phyloP scores from a whole-genome alignment of 495 filamentous ascomycete genomes.

The Podospora pseudopauciseta region DNA sequence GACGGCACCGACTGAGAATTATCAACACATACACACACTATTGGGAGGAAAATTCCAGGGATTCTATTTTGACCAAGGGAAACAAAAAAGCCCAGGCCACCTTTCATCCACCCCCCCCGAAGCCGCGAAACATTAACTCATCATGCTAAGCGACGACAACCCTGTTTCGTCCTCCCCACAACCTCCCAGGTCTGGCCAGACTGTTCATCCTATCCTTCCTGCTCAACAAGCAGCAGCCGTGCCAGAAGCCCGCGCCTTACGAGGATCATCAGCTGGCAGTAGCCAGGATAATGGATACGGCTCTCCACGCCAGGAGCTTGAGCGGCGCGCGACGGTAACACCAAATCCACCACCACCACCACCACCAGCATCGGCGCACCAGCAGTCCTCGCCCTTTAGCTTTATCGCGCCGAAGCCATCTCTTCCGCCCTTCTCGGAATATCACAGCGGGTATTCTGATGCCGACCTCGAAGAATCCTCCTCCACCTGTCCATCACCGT shows the following conservation, averaged over 20 bases:
- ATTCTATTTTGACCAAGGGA: background rate
- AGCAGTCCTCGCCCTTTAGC: slow-evolving; percentile 15
- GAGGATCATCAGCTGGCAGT: slow-evolving; percentile 20
- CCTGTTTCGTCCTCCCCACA: slow-evolving; percentile 26
- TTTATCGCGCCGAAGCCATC: slow-evolving; percentile 15
- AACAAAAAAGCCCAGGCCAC: background rate
- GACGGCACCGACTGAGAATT: background rate
- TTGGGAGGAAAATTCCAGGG: slow-evolving; percentile 5
- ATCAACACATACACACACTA: slow-evolving; percentile 9
- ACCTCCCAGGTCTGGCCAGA: slow-evolving; percentile 8
- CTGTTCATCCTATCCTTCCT: background rate
- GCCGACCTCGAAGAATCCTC: slow-evolving; percentile 22
- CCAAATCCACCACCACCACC: slow-evolving; percentile 9
- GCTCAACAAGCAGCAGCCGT: slow-evolving; percentile 4
- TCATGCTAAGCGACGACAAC: slow-evolving; percentile 42
- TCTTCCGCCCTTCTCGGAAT: slow-evolving; percentile 32
- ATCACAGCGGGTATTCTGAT: slow-evolving; percentile 37
- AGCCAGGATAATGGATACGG: slow-evolving; percentile 22
- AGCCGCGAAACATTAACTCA: slow-evolving; percentile 39
- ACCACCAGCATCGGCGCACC: too few relatives aligned
- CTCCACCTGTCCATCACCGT: slow-evolving; percentile 19
- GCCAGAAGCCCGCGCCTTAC: slow-evolving; percentile 17
- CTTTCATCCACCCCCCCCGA: background rate
- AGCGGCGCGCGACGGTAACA: slow-evolving; percentile 22
- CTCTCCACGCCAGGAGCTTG: slow-evolving; percentile 23